These are phyloP conservation scores for Hanseniaspora uvarum DNA, from an alignment of 1,139 yeast species.

Conservation along the genomic window DNA sequence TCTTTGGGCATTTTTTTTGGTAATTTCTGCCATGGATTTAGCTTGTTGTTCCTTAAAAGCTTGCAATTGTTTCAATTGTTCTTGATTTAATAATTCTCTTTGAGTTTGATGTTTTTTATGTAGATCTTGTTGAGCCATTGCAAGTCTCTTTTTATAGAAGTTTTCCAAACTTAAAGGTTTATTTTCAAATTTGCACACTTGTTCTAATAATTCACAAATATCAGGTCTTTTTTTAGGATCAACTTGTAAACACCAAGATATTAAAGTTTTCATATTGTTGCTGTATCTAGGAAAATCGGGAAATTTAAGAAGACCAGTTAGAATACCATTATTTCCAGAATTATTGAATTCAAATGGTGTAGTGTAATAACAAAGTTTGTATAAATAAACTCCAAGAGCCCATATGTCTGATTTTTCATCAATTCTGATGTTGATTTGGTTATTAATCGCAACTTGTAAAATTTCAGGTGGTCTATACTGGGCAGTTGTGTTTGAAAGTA, in stretches of 20 bases:
- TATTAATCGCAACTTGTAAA: slow-evolving; percentile 47
- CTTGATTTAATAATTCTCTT: neutral
- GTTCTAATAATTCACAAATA: slow-evolving; percentile 57
- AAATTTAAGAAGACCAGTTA: slow-evolving; percentile 56
- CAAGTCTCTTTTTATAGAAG: slow-evolving; percentile 27
- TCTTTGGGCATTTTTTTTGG: neutral
- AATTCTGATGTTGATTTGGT: slow-evolving; percentile 33
- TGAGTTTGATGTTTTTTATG: slow-evolving; percentile 6
- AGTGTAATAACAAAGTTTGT: slow-evolving; percentile 66
- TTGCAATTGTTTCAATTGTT: slow-evolving; percentile 8
- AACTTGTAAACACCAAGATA: slow-evolving; percentile 52
- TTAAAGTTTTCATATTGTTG: slow-evolving; percentile 46
- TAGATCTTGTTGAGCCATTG: neutral
- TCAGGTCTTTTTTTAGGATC: slow-evolving; percentile 67
- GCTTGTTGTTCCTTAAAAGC: slow-evolving; percentile 9
- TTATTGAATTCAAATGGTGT: slow-evolving; percentile 60
- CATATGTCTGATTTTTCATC: slow-evolving; percentile 73
- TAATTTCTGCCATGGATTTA: neutral
- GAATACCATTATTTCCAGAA: slow-evolving; percentile 59
- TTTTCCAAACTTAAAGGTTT: slow-evolving; percentile 40
- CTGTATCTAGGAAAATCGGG: slow-evolving; percentile 41
- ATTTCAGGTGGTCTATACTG: slow-evolving; percentile 77
- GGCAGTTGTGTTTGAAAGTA: slow-evolving; percentile 68
- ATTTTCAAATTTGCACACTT: slow-evolving; percentile 52
- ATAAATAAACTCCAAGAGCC: slow-evolving; percentile 73